These are phyloP conservation scores for Kluyveromyces sp. DNA, from an alignment of 1,139 yeast species.

Conservation along the genomic window DNA sequence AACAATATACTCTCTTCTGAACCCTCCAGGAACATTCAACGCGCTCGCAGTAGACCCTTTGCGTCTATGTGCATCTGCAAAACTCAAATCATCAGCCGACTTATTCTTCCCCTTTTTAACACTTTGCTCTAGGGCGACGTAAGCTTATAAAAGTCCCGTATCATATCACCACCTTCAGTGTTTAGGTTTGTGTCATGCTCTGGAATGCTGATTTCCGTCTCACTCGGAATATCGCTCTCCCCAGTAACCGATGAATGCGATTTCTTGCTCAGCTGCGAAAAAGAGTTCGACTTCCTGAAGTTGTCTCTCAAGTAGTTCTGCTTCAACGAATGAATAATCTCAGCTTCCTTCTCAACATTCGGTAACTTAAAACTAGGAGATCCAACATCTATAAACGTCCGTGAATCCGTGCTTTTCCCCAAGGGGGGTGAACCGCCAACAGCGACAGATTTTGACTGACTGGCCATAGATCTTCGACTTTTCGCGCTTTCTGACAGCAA, in stretches of 20 bases:
- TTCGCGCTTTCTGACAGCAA: constrained; percentile 12
- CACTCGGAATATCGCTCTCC: constrained; percentile 6
- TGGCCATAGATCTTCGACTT: constrained; percentile 10
- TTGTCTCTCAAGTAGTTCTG: constrained; percentile 18
- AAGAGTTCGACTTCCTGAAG: constrained; percentile 9
- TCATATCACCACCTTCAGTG: constrained; percentile 65
- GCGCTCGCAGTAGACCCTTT: constrained; percentile 60
- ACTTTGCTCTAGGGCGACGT: constrained; percentile 14
- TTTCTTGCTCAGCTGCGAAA: constrained; percentile 6
- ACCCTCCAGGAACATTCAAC: constrained; percentile 72
- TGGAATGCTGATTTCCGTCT: constrained; percentile 7
- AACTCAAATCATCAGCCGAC: constrained; percentile 26
- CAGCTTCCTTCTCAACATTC: constrained; percentile 20
- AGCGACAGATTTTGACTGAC: neutral
- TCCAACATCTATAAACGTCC: constrained; percentile 24
- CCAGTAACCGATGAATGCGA: constrained; percentile 1
- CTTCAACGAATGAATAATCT: constrained; percentile 21
- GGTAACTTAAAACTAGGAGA: constrained; percentile 30
- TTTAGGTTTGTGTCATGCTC: constrained; percentile 28
- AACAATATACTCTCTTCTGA: constrained; percentile 57
- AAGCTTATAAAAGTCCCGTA: constrained; percentile 47
- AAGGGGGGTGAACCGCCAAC: constrained; percentile 3
- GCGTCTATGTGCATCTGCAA: constrained; percentile 28
- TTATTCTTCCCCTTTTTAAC: constrained; percentile 25
- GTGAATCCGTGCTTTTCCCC: constrained; percentile 12